Conservation (phyloP, 345 rosid species). For the Angophora floribunda region DNA sequence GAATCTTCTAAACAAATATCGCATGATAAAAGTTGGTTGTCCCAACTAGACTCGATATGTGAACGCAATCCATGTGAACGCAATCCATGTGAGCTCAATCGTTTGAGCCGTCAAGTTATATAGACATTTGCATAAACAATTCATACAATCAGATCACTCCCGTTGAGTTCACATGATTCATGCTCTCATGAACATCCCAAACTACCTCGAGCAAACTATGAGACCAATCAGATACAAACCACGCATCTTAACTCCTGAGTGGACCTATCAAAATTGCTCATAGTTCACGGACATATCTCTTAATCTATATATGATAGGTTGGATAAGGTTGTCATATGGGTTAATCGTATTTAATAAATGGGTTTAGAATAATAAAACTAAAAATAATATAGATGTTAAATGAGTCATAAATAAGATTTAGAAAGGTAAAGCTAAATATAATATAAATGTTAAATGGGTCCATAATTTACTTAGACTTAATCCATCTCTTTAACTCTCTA, state of each 20-base stretch:
- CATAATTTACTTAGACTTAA: too few relatives aligned
- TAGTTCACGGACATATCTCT: not conserved
- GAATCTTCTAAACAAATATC: not conserved
- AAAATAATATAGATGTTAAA: too few relatives aligned
- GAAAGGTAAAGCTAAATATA: too few relatives aligned
- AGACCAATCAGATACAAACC: not conserved
- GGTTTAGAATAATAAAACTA: too few relatives aligned
- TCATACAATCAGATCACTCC: rapidly evolving
- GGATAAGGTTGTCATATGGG: too few relatives aligned
- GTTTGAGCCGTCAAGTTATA: rapidly evolving
- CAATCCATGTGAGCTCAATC: rapidly evolving
- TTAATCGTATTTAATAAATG: too few relatives aligned
- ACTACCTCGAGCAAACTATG: rapidly evolving
- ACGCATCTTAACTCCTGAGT: rapidly evolving
- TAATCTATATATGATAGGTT: too few relatives aligned
- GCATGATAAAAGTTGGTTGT: rapidly evolving
- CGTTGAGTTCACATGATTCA: not conserved
- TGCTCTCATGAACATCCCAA: not conserved
- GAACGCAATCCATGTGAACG: not conserved
- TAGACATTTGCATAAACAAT: not conserved
- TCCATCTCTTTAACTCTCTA: rapidly evolving
- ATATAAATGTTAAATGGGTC: rapidly evolving
- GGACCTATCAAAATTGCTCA: not conserved
- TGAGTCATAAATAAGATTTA: rapidly evolving
- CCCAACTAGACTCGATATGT: not conserved